phyloP scores from a whole-genome alignment of 139 green algal species.

The Coelastrella sp. region DNA sequence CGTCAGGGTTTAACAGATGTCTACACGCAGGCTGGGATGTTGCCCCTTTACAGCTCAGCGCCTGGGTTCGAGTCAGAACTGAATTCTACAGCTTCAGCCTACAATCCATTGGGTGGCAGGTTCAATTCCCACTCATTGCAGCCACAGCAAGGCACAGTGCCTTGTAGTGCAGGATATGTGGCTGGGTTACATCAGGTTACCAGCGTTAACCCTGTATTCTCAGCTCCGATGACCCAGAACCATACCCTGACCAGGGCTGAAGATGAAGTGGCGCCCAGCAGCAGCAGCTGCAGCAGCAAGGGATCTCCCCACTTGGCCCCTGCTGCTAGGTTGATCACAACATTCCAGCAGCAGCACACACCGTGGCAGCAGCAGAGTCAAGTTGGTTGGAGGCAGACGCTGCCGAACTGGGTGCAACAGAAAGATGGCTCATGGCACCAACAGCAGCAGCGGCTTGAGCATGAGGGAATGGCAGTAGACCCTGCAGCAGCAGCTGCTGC shows the following conservation, averaged over 20 bases:
- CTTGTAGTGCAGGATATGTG: no score
- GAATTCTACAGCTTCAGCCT: not conserved
- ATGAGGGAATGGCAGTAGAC: not conserved
- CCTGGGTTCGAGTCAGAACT: not conserved
- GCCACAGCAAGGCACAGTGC: no score
- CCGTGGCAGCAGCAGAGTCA: constrained; percentile 19
- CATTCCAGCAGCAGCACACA: constrained; percentile 23
- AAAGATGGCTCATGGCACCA: not conserved
- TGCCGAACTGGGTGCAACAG: not conserved
- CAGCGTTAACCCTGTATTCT: not conserved
- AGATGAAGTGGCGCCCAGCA: not conserved
- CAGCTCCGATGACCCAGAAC: not conserved
- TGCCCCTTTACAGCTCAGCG: not conserved
- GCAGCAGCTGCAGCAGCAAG: constrained; percentile 31
- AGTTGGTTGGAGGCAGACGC: not conserved
- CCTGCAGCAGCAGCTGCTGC: constrained; percentile 11
- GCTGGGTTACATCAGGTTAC: no score
- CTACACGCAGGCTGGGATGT: not conserved
- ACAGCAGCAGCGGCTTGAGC: not conserved
- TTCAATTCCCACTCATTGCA: no score
- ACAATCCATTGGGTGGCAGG: no score
- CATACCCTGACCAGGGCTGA: not conserved
- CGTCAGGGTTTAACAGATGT: not conserved
- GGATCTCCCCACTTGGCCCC: constrained; percentile 11
- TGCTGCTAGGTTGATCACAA: not conserved